Conservation (phyloP, 805 yeast species). For the Blastobotrys americana region DNA sequence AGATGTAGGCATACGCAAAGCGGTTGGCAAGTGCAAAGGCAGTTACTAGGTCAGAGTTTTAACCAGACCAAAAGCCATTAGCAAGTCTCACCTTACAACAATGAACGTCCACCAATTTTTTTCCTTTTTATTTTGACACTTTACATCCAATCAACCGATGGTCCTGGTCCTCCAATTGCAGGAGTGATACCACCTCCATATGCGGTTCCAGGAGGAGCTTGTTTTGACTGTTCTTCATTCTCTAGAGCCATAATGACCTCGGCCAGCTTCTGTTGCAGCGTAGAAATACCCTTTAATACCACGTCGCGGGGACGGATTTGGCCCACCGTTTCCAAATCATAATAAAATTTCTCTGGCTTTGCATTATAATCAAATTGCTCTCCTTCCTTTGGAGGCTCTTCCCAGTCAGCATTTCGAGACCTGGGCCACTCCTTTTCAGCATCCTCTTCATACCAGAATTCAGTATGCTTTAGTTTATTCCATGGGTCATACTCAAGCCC, state of each 20-base stretch:
- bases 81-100: too few species aligned
- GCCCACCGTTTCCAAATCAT: slow-evolving; percentile 91
- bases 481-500: slow-evolving; percentile 99
- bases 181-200: background rate
- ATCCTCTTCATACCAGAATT: slow-evolving; percentile 90
- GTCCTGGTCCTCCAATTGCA: background rate
- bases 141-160: background rate
- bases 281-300: slow-evolving; percentile 73
- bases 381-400: slow-evolving; percentile 86
- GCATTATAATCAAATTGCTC: slow-evolving; percentile 83
- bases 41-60: too few species aligned
- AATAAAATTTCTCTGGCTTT: slow-evolving; percentile 70
- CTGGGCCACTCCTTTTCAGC: slow-evolving; percentile 92
- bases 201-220: background rate
- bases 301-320: slow-evolving; percentile 84
- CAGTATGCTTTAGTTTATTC: slow-evolving; percentile 94
- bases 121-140: too few species aligned
- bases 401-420: slow-evolving; percentile 84
- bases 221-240: slow-evolving; percentile 6
- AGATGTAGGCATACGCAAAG: too few species aligned
- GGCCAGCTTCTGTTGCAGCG: slow-evolving; percentile 85
- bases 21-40: too few species aligned
- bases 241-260: slow-evolving; percentile 69
- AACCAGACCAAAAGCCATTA: too few species aligned
- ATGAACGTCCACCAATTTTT: too few species aligned